These are phyloP conservation scores for Chrysoporthe puriensis DNA, from an alignment of 2,329 filamentous ascomycete species.

Conservation along the genomic window DNA sequence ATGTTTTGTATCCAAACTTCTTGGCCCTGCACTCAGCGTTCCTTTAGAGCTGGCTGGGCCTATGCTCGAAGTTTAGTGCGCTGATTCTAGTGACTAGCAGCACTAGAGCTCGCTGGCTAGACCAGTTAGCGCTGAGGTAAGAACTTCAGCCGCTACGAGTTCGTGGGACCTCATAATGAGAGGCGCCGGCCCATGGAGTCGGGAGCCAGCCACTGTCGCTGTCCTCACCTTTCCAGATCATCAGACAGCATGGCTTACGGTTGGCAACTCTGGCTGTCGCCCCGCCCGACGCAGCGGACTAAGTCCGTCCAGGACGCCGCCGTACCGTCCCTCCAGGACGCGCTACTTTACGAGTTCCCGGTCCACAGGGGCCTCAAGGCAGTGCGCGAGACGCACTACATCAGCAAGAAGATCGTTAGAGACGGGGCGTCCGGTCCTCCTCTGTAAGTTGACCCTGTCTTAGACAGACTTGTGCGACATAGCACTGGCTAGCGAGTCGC, in stretches of 20 bases:
- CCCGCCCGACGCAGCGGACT: conserved; percentile 19
- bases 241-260: conserved; percentile 5
- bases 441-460: conserved; percentile 4
- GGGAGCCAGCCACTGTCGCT: background rate
- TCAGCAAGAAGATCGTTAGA: conserved; percentile 7
- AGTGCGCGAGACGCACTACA: conserved; percentile 20
- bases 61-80: no score
- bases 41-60: no score
- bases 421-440: conserved; percentile 23
- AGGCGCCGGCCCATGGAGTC: background rate
- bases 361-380: background rate
- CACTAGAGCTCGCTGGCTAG: no score
- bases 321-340: background rate
- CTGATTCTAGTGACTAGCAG: no score
- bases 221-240: background rate
- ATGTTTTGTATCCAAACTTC: no score
- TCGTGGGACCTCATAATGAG: background rate
- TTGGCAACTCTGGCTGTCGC: conserved; percentile 24
- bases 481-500: background rate
- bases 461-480: no score
- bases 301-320: conserved; percentile 13
- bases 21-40: no score
- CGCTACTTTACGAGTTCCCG: conserved; percentile 15
- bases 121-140: background rate
- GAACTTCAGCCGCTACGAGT: background rate